Conservation (phyloP, 805 yeast genomes). For the Hanseniaspora guilliermondii region DNA sequence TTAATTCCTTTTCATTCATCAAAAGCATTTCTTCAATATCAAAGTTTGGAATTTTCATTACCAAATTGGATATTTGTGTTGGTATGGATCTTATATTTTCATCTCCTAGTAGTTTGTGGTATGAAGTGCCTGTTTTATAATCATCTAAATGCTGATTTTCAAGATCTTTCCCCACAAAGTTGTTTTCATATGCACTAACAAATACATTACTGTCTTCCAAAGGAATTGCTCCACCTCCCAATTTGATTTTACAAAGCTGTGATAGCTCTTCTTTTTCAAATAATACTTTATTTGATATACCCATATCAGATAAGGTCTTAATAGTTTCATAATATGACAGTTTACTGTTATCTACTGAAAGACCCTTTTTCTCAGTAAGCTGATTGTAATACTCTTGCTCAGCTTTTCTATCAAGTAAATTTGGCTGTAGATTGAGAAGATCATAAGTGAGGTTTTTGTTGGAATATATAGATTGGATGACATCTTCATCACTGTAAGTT, state of each 20-base stretch:
- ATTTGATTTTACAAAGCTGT: neutral
- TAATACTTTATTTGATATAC: conserved; percentile 2
- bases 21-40: conserved; percentile 3
- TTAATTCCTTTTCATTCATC: neutral
- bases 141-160: neutral
- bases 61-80: neutral
- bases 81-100: neutral
- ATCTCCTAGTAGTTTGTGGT: neutral
- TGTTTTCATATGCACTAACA: neutral
- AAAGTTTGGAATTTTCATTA: neutral
- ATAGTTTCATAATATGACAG: conserved; percentile 9
- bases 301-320: neutral
- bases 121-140: neutral
- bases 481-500: conserved; percentile 5
- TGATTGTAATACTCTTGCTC: neutral
- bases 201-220: neutral
- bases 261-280: neutral
- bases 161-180: neutral
- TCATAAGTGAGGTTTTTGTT: conserved; percentile 4
- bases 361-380: neutral
- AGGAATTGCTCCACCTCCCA: conserved; percentile 7
- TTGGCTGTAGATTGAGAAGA: conserved; percentile 4
- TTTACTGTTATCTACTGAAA: neutral
- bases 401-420: neutral
- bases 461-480: conserved; percentile 7